Percentiles rank a stretch among this genome's conserved stretches.
These are phyloP conservation scores for Salvia sclarea DNA, from an alignment of 305 asterid genomes.

Conservation along the genomic window DNA sequence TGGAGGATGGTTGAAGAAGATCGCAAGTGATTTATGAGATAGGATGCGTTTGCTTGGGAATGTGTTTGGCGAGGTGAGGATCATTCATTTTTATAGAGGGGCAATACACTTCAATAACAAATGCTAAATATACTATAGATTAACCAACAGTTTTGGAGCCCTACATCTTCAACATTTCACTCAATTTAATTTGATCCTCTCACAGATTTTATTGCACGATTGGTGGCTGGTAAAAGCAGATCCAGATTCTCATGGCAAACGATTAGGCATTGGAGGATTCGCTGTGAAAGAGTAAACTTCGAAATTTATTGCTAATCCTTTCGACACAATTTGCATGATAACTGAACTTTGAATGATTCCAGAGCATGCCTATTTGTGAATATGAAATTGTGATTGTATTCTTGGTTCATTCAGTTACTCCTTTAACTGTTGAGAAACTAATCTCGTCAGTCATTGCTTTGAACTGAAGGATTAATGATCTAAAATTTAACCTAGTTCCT, in stretches of 20 bases:
- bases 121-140: too few species aligned
- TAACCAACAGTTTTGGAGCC: too few species aligned
- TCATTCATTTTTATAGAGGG: too few species aligned
- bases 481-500: background rate
- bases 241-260: constrained; percentile 38
- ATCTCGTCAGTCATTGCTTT: background rate
- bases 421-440: constrained; percentile 10
- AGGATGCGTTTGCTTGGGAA: too few species aligned
- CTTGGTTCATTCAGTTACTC: constrained; percentile 6
- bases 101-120: too few species aligned
- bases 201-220: constrained; percentile 41
- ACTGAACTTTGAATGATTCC: background rate
- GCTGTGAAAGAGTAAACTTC: constrained; percentile 35
- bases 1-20: too few species aligned
- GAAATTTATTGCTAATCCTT: constrained; percentile 5
- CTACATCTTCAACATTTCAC: background rate
- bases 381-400: background rate
- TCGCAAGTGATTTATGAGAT: too few species aligned
- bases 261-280: constrained; percentile 48
- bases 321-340: background rate
- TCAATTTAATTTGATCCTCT: constrained; percentile 10
- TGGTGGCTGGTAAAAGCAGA: constrained; percentile 55
- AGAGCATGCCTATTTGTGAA: background rate
- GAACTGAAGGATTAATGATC: background rate
- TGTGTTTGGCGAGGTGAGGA: too few species aligned